A percentile compares a stretch with the other conserved stretches of the same genome.
Conservation (phyloP, 2,329 filamentous ascomycete genomes). For the Colletotrichum noveboracense region DNA sequence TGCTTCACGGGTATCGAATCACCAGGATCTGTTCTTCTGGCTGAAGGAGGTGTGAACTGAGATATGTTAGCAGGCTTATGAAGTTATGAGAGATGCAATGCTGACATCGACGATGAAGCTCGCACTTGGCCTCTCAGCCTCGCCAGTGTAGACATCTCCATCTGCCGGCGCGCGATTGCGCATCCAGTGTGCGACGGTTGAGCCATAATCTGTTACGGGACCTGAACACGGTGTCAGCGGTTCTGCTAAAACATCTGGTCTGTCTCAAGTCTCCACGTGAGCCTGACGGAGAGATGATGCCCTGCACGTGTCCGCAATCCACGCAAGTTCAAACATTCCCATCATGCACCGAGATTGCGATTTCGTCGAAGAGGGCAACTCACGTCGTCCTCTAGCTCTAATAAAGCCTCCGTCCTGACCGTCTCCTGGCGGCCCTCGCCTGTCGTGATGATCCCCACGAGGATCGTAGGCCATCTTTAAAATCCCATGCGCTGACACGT, state of each 20-base stretch:
- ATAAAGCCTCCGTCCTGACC: slow-evolving; percentile 50
- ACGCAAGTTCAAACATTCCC: background rate
- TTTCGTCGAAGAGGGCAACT: slow-evolving; percentile 32
- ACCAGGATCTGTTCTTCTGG: slow-evolving; percentile 74
- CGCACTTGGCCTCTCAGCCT: slow-evolving; percentile 82
- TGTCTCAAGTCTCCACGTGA: background rate
- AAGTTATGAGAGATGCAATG: slow-evolving; percentile 18
- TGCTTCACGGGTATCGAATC: slow-evolving; percentile 95
- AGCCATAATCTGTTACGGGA: slow-evolving; percentile 91
- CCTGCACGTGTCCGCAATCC: background rate
- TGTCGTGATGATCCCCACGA: slow-evolving; percentile 53
- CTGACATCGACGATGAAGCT: slow-evolving; percentile 91
- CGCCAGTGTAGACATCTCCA: slow-evolving; percentile 61
- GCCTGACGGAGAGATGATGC: background rate
- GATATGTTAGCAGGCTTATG: background rate
- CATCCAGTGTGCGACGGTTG: slow-evolving; percentile 91
- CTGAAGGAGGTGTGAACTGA: slow-evolving; percentile 88
- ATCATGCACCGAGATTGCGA: background rate
- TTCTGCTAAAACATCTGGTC: background rate
- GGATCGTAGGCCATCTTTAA: slow-evolving; percentile 58
- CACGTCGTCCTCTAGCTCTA: slow-evolving; percentile 57
- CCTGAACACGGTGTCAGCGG: slow-evolving; percentile 54
- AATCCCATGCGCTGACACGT: slow-evolving; percentile 7
- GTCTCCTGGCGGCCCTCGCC: slow-evolving; percentile 36
- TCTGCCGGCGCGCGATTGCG: slow-evolving; percentile 64